Percentiles rank a stretch among this genome's conserved stretches.
Evolutionary conservation across 1,284 basidiomycete species (phyloP).

Genomic region (Microbotryum saponariae): DNA sequence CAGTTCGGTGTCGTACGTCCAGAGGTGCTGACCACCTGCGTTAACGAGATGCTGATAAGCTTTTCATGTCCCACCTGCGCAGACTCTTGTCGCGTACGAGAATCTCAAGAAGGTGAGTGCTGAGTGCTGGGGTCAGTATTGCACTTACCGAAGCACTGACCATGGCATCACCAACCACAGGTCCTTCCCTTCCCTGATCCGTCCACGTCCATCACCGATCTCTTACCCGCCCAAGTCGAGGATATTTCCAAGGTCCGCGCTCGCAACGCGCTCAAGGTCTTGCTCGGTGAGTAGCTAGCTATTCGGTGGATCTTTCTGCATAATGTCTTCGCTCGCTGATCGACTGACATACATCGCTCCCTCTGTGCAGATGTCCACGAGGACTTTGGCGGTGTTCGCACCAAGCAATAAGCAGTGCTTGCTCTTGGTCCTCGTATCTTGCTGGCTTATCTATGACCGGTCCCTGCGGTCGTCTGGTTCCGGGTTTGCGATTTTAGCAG

Average conservation of each 20-base stretch:
- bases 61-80: conserved; percentile 56
- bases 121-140: too few species aligned
- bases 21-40: too few species aligned
- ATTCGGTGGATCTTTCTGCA: not conserved
- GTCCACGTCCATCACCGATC: conserved; percentile 50
- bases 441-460: too few species aligned
- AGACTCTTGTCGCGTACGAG: conserved; percentile 84
- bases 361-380: conserved; percentile 19
- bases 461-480: too few species aligned
- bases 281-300: not conserved
- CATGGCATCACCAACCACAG: too few species aligned
- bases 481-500: too few species aligned
- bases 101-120: conserved; percentile 53
- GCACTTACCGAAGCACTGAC: too few species aligned
- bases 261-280: conserved; percentile 64
- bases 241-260: conserved; percentile 81
- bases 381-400: conserved; percentile 8
- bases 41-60: conserved; percentile 29
- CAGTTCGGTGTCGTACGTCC: conserved; percentile 36
- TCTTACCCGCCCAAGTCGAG: conserved; percentile 57
- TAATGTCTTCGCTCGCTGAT: not conserved
- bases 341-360: conserved; percentile 7
- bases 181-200: conserved; percentile 48
- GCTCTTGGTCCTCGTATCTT: too few species aligned
- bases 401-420: too few species aligned